Conservation (phyloP, 108 stramenopile species). For the Cyclostephanos invisitatus region DNA sequence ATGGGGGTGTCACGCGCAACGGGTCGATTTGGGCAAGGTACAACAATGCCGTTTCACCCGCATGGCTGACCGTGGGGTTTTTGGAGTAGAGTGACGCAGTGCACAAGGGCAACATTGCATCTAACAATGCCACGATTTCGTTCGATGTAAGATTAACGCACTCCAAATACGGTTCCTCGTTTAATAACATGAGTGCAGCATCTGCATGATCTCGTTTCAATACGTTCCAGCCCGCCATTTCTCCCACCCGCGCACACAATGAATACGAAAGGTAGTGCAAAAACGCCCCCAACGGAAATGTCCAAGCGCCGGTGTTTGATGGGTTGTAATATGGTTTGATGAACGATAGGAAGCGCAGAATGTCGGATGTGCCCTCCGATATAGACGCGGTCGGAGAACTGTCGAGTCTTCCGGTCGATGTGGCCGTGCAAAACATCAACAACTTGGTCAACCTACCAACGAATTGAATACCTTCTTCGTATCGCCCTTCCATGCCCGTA, state of each 20-base stretch:
- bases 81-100: slow-evolving; percentile 87
- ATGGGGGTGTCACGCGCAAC: slow-evolving; percentile 61
- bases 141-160: slow-evolving; percentile 51
- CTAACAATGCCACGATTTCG: slow-evolving; percentile 77
- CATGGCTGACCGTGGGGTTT: slow-evolving; percentile 79
- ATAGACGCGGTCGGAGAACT: slow-evolving; percentile 6
- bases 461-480: slow-evolving; percentile 88
- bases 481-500: slow-evolving; percentile 62
- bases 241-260: slow-evolving; percentile 70
- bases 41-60: slow-evolving; percentile 82
- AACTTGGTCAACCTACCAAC: slow-evolving; percentile 81
- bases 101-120: slow-evolving; percentile 78
- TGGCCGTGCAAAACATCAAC: slow-evolving; percentile 59
- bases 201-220: slow-evolving; percentile 49
- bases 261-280: slow-evolving; percentile 86
- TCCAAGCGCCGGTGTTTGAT: slow-evolving; percentile 88
- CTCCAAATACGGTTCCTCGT: slow-evolving; percentile 61
- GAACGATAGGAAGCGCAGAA: slow-evolving; percentile 76
- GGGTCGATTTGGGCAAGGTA: slow-evolving; percentile 85
- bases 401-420: background rate
- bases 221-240: slow-evolving; percentile 62
- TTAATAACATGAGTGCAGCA: slow-evolving; percentile 42
- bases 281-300: slow-evolving; percentile 84
- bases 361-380: slow-evolving; percentile 79
- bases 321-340: slow-evolving; percentile 91